A percentile compares a stretch with the other conserved stretches of the same genome.
phyloP scores from a whole-genome alignment of 371 early-diverging fungal genomes.

The Ordospora colligata region DNA sequence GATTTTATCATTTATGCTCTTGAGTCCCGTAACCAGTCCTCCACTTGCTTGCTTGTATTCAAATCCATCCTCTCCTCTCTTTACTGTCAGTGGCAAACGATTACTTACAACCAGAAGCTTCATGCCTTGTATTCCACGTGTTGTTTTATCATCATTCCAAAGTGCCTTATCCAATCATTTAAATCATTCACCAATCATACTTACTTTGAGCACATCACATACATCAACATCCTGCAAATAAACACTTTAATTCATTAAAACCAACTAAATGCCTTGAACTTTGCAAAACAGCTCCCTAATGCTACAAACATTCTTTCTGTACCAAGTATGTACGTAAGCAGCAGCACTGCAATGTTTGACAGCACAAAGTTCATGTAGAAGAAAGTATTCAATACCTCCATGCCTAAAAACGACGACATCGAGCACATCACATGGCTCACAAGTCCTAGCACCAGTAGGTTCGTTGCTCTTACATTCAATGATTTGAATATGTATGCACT shows the following conservation, averaged over 20 bases:
- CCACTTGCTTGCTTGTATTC: constrained; percentile 79
- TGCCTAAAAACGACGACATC: constrained; percentile 3
- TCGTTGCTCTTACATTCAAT: neutral
- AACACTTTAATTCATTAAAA: no score
- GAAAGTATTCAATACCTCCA: constrained; percentile 16
- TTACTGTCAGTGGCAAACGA: constrained; percentile 88
- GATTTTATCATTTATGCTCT: constrained; percentile 80
- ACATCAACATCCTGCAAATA: neutral
- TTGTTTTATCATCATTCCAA: neutral
- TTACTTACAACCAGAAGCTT: constrained; percentile 91
- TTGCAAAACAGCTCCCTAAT: neutral
- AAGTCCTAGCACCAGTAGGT: neutral
- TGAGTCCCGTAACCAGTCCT: constrained; percentile 88
- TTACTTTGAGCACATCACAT: neutral
- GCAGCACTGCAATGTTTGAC: neutral
- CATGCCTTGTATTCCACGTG: constrained; percentile 17
- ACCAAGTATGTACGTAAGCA: constrained; percentile 2
- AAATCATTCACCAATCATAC: neutral
- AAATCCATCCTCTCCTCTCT: constrained; percentile 64
- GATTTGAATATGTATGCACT: constrained; percentile 34
- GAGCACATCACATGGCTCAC: neutral
- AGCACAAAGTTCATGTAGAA: constrained; percentile 25
- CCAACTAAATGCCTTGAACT: neutral
- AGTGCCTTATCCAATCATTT: neutral
- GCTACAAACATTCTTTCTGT: neutral